Base-by-base conservation (phyloP, 2,329 filamentous ascomycete genomes). In the Aspergillus nomiae region DNA sequence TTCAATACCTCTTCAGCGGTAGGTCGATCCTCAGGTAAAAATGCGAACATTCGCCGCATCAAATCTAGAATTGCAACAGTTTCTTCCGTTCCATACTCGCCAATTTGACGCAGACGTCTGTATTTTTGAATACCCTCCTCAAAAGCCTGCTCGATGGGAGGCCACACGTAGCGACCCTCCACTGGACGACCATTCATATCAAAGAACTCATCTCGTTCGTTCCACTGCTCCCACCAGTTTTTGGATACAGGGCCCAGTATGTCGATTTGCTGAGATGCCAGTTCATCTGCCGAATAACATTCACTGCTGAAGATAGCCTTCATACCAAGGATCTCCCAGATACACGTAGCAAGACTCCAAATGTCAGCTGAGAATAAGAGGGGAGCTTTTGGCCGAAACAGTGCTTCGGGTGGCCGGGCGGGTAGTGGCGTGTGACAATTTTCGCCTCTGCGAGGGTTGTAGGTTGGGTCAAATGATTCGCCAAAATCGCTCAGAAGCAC, bases 401-500 rank as follows among this genome's bases (percentile, higher is more conserved):
- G 43, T 11, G 63, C 61, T 56, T 70, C 65, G 66, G 68, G 64
- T 57, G 71, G 16, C 10, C 59, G 26, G 32, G 61, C 51, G 0
- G 63, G 59, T 4, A 64, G 59, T 12, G 71, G 71, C 0, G 65
- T 73, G 32, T 71, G 60, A 56, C 69, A 68, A 30, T 69, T 65
- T 57, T 70, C 56, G 9, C 73, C 71, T 11, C 56, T 63, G 32
- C 72, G 71, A 53, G 41, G 3, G 0, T 72, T 65, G 21, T 51
- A 63, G 19, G 50, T 61, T 21, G 73, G 71, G 1, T 66, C 2
- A 34, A 67, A 68, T 21, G 65, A 59, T 28, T 66, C 65, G 3
- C 65, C 66, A 55, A 74, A 79, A 64, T 79, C 77, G 62, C 65
- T 68, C 1, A 79, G 73, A 56, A 78, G 60, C 0, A 74, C 43